Base-by-base conservation (phyloP, 225 moss, liverwort and hornwort species). In the Sphagnum contortum region DNA sequence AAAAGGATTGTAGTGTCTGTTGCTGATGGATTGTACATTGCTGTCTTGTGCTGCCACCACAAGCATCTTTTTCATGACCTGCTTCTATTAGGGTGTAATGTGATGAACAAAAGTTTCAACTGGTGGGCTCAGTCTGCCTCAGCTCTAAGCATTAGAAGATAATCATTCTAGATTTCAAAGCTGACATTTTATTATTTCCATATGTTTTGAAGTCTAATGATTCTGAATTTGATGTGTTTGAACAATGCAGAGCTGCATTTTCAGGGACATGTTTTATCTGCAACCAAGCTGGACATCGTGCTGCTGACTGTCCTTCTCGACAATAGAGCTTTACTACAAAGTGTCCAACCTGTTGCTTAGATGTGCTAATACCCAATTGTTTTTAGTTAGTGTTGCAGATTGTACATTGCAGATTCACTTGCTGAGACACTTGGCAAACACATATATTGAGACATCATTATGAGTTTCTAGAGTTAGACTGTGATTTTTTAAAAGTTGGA, bases 231-330 rank as follows among this genome's bases (percentile, higher is more conserved):
- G n/a, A 12, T n/a, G 0, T 46, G 12, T 47, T 50, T 47, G 64
- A 63, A 10, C 67, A 50, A 45, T 52, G 71, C 72, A 79, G 87
- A 54, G 58, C 70, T 45, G 55, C 78, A 2, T 91, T 87, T 44
- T 67, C 73, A 49, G 89, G 87, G 46, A 59, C 83, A 4, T 94
- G 94, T 69, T 94, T 79, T 71, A 77, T 91, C 14, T 94, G 94
- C 79, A 85, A 73, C 60, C 83, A 89, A 74, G 77, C 83, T 46
- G 91, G 94, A 56, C 94, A 94, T 51, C 77, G 87, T 53, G 91
- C 89, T 45, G 72, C 85, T 10, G 89, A 94, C 51, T 94, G 91
- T 68, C 85, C 91, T 5, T 65, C 75, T 64, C 57, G 80, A 59
- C 77, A 73, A 57, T 79, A 80, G 53, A 59, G 7, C 8, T 6